A percentile compares a stretch with the other conserved stretches of the same genome.
These are phyloP conservation scores for Boletus rubropictus DNA, from an alignment of 768 basidiomycete genomes.

Conservation along the genomic window DNA sequence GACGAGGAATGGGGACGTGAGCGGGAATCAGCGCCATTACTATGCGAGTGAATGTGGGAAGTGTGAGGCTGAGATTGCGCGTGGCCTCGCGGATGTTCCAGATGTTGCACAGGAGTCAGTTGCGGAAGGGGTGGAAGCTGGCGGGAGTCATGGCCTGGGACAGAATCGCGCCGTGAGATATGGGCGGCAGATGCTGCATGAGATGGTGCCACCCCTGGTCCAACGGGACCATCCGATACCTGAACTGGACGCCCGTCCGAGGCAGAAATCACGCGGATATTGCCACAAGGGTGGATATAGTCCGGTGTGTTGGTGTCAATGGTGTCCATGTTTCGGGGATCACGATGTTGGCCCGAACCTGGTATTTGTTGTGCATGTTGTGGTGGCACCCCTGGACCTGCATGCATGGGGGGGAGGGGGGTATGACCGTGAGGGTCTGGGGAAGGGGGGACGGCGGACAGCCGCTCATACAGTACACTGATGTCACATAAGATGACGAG, in stretches of 20 bases:
- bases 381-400: slow-evolving; percentile 33
- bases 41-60: slow-evolving; percentile 39
- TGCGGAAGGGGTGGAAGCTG: slow-evolving; percentile 47
- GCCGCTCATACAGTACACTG: slow-evolving; percentile 74
- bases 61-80: slow-evolving; percentile 35
- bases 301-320: slow-evolving; percentile 47
- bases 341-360: slow-evolving; percentile 25
- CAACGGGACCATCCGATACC: slow-evolving; percentile 45
- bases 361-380: slow-evolving; percentile 27
- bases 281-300: slow-evolving; percentile 45
- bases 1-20: slow-evolving; percentile 49
- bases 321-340: slow-evolving; percentile 38
- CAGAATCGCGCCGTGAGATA: slow-evolving; percentile 40
- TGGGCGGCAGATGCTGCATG: slow-evolving; percentile 36
- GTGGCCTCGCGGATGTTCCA: slow-evolving; percentile 31
- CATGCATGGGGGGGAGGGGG: slow-evolving; percentile 29
- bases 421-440: slow-evolving; percentile 43
- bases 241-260: slow-evolving; percentile 47
- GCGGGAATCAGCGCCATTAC: slow-evolving; percentile 39
- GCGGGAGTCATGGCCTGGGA: slow-evolving; percentile 40
- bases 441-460: slow-evolving; percentile 55
- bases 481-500: slow-evolving; percentile 25
- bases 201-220: slow-evolving; percentile 35
- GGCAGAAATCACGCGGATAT: slow-evolving; percentile 40
- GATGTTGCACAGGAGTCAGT: slow-evolving; percentile 40